Percentiles rank a stretch among this genome's conserved stretches.
These are phyloP conservation scores for Macrocybe sp. DNA, from an alignment of 1,284 basidiomycete species.

Conservation along the genomic window DNA sequence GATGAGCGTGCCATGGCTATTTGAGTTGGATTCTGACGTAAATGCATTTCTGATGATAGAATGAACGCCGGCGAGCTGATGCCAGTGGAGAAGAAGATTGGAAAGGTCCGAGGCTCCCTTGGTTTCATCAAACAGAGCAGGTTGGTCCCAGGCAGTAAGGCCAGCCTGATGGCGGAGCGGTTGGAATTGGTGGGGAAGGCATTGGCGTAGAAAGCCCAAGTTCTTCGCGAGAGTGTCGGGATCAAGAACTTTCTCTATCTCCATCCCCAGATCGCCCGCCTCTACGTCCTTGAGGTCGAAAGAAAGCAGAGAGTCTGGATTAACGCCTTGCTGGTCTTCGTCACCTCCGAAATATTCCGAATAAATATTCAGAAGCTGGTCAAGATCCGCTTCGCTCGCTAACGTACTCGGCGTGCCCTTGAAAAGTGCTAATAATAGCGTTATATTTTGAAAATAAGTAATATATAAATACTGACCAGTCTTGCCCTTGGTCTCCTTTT, in stretches of 20 bases:
- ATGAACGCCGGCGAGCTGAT: conserved; percentile 25
- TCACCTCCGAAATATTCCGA: conserved; percentile 11
- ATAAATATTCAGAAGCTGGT: conserved; percentile 11
- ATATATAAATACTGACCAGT: conserved; percentile 24
- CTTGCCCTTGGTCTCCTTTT: conserved; percentile 28
- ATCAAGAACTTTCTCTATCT: conserved; percentile 14
- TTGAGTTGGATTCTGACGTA: background rate
- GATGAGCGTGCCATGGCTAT: conserved; percentile 16
- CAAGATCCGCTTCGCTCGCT: conserved; percentile 10
- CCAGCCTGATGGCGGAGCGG: conserved; percentile 11
- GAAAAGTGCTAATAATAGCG: no score
- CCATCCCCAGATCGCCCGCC: conserved; percentile 16
- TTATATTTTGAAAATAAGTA: no score
- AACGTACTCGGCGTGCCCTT: background rate
- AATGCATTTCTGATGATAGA: conserved; percentile 20
- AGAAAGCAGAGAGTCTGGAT: background rate
- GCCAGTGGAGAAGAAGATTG: conserved; percentile 19
- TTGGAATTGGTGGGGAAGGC: conserved; percentile 20
- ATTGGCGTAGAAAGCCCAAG: conserved; percentile 15
- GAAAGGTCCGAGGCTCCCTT: background rate
- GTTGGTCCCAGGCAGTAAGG: conserved; percentile 14
- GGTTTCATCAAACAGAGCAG: conserved; percentile 3
- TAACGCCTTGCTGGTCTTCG: conserved; percentile 1
- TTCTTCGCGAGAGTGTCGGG: conserved; percentile 2
- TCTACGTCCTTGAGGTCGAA: background rate